Evolutionary conservation across 2,329 filamentous ascomycete genomes (phyloP), one percentile per base, ranked within the genome.

Genomic region (Pseudogymnoascus sp.): DNA sequence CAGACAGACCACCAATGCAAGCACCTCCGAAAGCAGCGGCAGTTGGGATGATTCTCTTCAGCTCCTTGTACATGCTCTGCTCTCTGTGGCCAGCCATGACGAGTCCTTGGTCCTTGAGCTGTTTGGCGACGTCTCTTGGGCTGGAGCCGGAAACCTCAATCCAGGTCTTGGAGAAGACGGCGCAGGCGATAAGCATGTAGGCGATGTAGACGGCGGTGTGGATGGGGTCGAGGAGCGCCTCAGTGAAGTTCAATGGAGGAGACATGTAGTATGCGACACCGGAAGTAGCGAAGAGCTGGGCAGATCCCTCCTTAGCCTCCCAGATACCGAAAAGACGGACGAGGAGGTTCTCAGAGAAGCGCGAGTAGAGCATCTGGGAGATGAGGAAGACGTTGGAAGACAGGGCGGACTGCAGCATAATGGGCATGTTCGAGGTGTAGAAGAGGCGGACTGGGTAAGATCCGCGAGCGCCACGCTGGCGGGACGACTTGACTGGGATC

Each of bases 361-460:
- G 93, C 67, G 91, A 96, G 87, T 96, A 97, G 69, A 99, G 87
- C 93, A 97, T 97, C 84, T 99, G 95, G 76, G 90, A 95, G 81
- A 99, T 92, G 68, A 99, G 83, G 88, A 99, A 99, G 80, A 99
- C 87, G 84, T 99, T 99, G 84, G 93, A 97, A 69, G 91, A 96
- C 70, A 99, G 87, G 71, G 95, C 95, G 58, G 93, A 97, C 83
- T 99, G 96, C 77, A 99, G 85, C 95, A 99, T 99, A 81, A 99
- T 99, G 75, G 95, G 95, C 96, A 99, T 99, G 89, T 99, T 99
- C 77, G 93, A 97, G 75, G 95, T 99, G 83, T 99, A 99, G 87
- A 99, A 99, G 65, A 99, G 90, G 74, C 96, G 93, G 77, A 99
- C 87, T 73, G 95, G 95, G 86, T 97, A 99, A 41, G 93, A 96